A percentile compares a stretch with the other conserved stretches of the same genome.
Evolutionary conservation across 177 flowering plant genomes (phyloP).

Genomic region (Vitis hybrid): DNA sequence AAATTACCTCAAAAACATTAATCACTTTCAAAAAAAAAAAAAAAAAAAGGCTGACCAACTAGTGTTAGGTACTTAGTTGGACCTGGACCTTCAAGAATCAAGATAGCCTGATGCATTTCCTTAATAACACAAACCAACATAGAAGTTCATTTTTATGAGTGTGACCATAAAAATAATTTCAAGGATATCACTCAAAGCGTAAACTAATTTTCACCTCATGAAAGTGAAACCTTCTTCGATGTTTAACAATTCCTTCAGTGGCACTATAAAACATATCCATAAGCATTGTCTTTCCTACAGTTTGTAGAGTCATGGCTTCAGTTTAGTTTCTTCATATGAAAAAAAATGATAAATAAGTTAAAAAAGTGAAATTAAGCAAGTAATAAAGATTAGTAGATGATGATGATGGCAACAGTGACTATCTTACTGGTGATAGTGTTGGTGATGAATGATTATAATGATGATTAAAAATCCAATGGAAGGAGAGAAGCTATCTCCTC

Average conservation of each 20-base stretch:
- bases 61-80: too few relatives aligned
- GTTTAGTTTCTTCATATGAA: too few relatives aligned
- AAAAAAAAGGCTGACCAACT: too few relatives aligned
- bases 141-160: background rate
- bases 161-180: background rate
- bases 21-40: too few relatives aligned
- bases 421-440: too few relatives aligned
- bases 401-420: too few relatives aligned
- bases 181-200: background rate
- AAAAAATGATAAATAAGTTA: background rate
- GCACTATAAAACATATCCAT: conserved; percentile 96
- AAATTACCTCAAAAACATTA: too few relatives aligned
- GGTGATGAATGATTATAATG: background rate
- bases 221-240: conserved; percentile 86
- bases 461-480: background rate
- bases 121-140: background rate
- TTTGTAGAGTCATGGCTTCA: background rate
- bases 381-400: background rate
- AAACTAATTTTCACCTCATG: conserved; percentile 68
- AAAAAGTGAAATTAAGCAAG: background rate
- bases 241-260: conserved; percentile 80
- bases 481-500: background rate
- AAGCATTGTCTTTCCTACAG: conserved; percentile 94
- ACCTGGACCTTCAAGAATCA: background rate
- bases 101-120: background rate